Base-by-base conservation (phyloP, 331 rosid species). In the Arachis monticola region DNA sequence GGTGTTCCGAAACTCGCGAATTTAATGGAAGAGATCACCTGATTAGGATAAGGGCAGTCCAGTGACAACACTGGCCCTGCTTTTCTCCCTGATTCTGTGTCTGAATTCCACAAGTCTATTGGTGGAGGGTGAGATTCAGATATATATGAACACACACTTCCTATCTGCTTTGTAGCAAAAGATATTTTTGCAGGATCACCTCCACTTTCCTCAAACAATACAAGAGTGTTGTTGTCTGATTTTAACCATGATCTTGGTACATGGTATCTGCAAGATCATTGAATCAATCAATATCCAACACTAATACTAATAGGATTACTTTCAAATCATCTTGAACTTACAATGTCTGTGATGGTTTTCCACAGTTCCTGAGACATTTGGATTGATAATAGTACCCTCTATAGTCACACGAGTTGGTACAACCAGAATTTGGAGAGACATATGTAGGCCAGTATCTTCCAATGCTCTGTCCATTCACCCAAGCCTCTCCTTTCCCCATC, bases 381-480 rank as follows among this genome's bases (percentile, higher is more conserved):
- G 30, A 38, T 52, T 84, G 12, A 66, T 44, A 4, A 68, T 82
- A 95, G 51, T 86, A 0, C 50, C 99, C 97, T 77, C 89, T 86
- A 77, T 87, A 92, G 65, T 84, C 14, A 75, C 97, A 95, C 1
- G 81, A 60, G 8, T 77, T 79, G 1, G 82, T 76, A 74, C 99
- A 94, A 41, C 91, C 92, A 5, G 66, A 46, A 4, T 38, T 84
- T 10, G 91, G 60, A 57, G 97, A 47, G 17, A 70, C 47, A 77
- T 77, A 75, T 35, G 87, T 72, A 1, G 97, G 99, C 99, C 97
- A 94, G 75, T 84, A 94, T 56, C 99, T 92, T 2, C 97, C 99
- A 14, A 94, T 94, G 88, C 99, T 94, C 64, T 94, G 91, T 59
- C 99, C 99, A 27, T 92, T 94, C 75, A 94, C 91, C 99, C 99